Evolutionary conservation across 371 early-diverging fungal genomes (phyloP).

Genomic region (Phascolomyces articulosus): DNA sequence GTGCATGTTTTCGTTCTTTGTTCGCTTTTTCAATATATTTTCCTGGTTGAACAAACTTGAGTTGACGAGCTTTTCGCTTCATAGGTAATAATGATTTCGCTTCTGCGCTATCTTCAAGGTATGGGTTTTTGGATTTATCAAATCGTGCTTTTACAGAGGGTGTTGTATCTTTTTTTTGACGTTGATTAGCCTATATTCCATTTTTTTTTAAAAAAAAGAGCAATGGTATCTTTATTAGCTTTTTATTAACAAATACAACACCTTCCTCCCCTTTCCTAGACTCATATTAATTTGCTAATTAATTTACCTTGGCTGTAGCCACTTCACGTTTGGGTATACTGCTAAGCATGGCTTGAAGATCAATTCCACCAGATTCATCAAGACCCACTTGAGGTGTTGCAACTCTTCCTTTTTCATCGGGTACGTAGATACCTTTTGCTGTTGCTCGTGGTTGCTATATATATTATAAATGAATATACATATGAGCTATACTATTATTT

Average conservation of each 20-base stretch:
- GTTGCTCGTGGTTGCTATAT: conserved; percentile 10
- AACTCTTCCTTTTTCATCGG: conserved; percentile 3
- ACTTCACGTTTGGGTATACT: conserved; percentile 58
- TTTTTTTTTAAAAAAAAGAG: no score
- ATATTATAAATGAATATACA: conserved; percentile 5
- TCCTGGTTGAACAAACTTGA: conserved; percentile 85
- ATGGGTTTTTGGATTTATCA: conserved; percentile 77
- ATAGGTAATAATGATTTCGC: conserved; percentile 47
- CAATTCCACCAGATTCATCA: conserved; percentile 37
- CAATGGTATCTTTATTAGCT: no score
- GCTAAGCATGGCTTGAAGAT: conserved; percentile 55
- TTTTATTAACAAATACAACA: no score
- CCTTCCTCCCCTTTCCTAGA: no score
- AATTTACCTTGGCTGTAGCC: conserved; percentile 50
- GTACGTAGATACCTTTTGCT: conserved; percentile 13
- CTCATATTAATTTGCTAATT: no score
- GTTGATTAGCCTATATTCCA: conserved; percentile 43
- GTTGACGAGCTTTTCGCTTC: conserved; percentile 55
- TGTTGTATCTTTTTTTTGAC: conserved; percentile 48
- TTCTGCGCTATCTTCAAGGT: conserved; percentile 76
- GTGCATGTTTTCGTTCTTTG: conserved; percentile 76
- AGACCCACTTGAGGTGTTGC: conserved; percentile 1
- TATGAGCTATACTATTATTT: no score
- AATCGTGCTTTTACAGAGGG: conserved; percentile 30
- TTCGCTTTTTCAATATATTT: conserved; percentile 83